Base-by-base conservation (phyloP, 202 grass and related monocot genomes). In the Hordeum pubiflorum region DNA sequence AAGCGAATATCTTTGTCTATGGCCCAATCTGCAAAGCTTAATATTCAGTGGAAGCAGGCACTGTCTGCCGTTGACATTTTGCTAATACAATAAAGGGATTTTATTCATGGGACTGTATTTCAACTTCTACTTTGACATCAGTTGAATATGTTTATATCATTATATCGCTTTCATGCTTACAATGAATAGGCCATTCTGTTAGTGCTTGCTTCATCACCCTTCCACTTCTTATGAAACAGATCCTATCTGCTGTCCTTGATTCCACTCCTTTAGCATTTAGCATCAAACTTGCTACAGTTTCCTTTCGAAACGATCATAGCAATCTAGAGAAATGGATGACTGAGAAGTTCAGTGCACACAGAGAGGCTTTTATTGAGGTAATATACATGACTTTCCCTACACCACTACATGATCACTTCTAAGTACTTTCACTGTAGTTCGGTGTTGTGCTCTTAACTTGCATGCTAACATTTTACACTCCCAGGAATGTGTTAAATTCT, bases 291-390 rank as follows among this genome's bases (percentile, higher is more conserved):
- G 90, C 90, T 81, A 78, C 90, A 50, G 54, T 87, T 86, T 81
- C 88, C 43, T 94, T 87, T 70, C 61, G 58, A 48, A 91, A 97
- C 80, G 92, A 92, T 67, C 86, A 78, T 22, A 87, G 74, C 65
- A 87, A 86, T 91, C 90, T 94, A 82, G 95, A 97, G 84, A 97
- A 94, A 65, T 97, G 95, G 95, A 81, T 94, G 57, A 81, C 50
- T 50, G 95, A 94, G 86, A 94, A 92, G 63, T 86, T 94, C 69
- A 79, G 32, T 75, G 38, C 62, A 83, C 74, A 93, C 40, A 89
- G 88, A 84, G 82, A 82, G 62, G 62, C 55, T 69, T 94, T 97
- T 82, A 75, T 89, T 66, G 90, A 94, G 94, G 94, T 97, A 94
- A 83, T 66, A 59, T 65, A 37, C 39, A 46, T 86, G 46, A 63